Conservation (phyloP, 257 asterid species). For the Salvia splendens region DNA sequence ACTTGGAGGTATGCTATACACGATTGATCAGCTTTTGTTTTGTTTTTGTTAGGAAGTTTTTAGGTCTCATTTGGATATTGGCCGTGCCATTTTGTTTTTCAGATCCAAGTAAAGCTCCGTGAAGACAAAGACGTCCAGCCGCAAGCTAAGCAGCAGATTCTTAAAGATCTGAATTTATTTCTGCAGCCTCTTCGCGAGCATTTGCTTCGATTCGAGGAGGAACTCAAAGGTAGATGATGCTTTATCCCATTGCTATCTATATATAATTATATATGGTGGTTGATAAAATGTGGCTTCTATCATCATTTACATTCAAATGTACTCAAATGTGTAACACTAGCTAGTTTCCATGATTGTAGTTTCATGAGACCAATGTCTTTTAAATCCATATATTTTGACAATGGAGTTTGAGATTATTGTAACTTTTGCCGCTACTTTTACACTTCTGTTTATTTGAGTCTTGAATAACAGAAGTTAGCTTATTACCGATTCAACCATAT, state of each 20-base stretch:
- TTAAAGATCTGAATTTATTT: conserved; percentile 53
- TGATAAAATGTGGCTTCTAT: conserved; percentile 3
- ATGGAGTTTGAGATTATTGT: conserved; percentile 7
- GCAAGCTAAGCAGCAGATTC: conserved; percentile 57
- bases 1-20: conserved; percentile 64
- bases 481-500: not conserved
- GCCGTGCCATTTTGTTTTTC: not conserved
- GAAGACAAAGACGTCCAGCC: conserved; percentile 63
- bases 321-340: conserved; percentile 32
- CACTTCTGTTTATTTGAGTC: not conserved
- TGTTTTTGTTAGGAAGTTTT: not conserved
- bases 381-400: conserved; percentile 25
- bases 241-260: not conserved
- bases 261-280: not conserved
- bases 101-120: conserved; percentile 65
- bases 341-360: not conserved
- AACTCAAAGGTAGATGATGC: conserved; percentile 57
- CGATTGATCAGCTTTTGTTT: not conserved
- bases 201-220: conserved; percentile 69
- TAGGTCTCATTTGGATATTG: not conserved
- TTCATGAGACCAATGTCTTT: conserved; percentile 19
- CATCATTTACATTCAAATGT: conserved; percentile 9
- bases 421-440: not conserved
- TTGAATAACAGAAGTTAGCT: not conserved
- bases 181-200: conserved; percentile 70